A percentile compares a stretch with the other conserved stretches of the same genome.
phyloP scores from a whole-genome alignment of 257 asterid genomes.

The Przewalskia tangutica region DNA sequence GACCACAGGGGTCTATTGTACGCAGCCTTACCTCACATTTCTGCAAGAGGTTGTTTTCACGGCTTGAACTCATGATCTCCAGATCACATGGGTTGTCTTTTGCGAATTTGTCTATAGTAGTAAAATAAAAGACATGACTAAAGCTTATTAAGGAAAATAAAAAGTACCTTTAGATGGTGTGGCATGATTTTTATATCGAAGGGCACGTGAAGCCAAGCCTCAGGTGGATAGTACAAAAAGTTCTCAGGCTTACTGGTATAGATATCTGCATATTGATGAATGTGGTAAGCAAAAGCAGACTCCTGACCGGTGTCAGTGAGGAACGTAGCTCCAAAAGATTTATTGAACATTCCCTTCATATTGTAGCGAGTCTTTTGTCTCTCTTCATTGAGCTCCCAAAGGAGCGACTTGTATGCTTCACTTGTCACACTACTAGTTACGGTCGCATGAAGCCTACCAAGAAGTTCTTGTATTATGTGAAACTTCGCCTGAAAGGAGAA shows the following conservation, averaged over 20 bases:
- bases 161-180: constrained; percentile 80
- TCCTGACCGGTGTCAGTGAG: constrained; percentile 91
- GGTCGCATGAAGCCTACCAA: constrained; percentile 72
- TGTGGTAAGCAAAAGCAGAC: constrained; percentile 85
- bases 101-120: not conserved
- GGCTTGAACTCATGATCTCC: too few relatives aligned
- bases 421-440: constrained; percentile 39
- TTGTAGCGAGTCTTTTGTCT: constrained; percentile 60
- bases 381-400: constrained; percentile 71
- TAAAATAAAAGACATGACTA: not conserved
- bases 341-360: constrained; percentile 82
- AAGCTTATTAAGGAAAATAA: constrained; percentile 1
- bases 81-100: too few relatives aligned
- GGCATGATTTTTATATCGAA: constrained; percentile 94
- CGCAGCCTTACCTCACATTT: too few relatives aligned
- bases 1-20: too few relatives aligned
- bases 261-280: constrained; percentile 90
- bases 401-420: constrained; percentile 53
- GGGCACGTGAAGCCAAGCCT: constrained; percentile 97
- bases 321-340: constrained; percentile 89
- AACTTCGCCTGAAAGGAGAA: constrained; percentile 61
- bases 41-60: too few relatives aligned
- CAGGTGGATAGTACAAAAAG: constrained; percentile 70
- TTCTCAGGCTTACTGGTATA: constrained; percentile 96
- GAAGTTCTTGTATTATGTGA: constrained; percentile 82